Base-by-base conservation (phyloP, 2,329 filamentous ascomycete genomes). In the Penicillium janthinellum region DNA sequence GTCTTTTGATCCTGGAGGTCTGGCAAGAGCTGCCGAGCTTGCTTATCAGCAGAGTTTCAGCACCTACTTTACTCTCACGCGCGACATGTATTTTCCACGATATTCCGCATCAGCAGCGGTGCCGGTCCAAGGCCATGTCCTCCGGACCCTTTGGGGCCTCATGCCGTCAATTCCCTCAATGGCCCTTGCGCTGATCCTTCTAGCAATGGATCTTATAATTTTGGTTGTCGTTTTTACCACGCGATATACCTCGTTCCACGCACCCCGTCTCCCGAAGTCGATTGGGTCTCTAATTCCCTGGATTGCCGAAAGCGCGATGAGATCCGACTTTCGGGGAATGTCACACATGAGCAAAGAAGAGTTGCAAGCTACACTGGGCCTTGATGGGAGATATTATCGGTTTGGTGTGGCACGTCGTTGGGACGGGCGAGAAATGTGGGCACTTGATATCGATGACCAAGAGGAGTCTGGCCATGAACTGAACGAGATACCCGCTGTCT, bases 21-120 rank as follows among this genome's bases (percentile, higher is more conserved):
- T 52, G 12, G 20, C 38, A 12, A 37, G 12, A 20, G 57, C 60
- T 1, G 42, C 42, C 0, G 45, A 62, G 25, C 31, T 38, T 3
- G 25, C 54, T 20, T 64, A 64, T 35, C 55, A 51, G 35, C 34
- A 42, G 20, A 52, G 51, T 17, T 64, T 64, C 20, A 52, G 50
- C 8, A 56, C 54, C 5, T 58, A 62, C 15, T 28, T 64, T 14
- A 51, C 60, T 12, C 35, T 62, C 4, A 17, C n/a, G 39, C 15
- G 28, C 11, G 49, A 52, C 34, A 7, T 52, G 31, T 52, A 52
- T 20, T 52, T 25, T 39, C 31, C 15, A 52, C 5, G 4, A 14
- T 52, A 52, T 15, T 20, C 49, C 4, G 49, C n/a, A 37, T 52
- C 31, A 10, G 31, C 31, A n/a, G 31, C 49, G 11, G 31, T 37